Percentiles rank a stretch among this genome's conserved stretches.
These are phyloP conservation scores for Vitis amurensis DNA, from an alignment of 164 flowering plant genomes.

Conservation along the genomic window DNA sequence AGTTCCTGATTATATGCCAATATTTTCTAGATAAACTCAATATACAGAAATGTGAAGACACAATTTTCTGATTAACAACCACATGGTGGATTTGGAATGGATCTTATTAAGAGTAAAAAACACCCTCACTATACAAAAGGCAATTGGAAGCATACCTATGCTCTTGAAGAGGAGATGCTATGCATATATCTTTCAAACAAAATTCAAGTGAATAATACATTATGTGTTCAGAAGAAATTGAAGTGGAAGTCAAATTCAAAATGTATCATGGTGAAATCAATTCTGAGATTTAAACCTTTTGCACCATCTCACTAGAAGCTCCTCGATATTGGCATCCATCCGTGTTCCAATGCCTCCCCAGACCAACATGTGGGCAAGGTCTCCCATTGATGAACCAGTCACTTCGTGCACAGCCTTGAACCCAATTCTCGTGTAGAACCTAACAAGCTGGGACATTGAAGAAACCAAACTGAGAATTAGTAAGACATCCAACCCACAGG, in stretches of 20 bases:
- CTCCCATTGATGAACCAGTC: conserved; percentile 60
- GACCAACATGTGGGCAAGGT: conserved; percentile 64
- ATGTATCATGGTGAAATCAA: conserved; percentile 1
- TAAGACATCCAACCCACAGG: neutral
- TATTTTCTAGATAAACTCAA: too few relatives aligned
- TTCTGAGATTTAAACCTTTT: conserved; percentile 46
- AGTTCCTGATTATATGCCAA: too few relatives aligned
- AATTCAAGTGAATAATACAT: too few relatives aligned
- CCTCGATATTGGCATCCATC: conserved; percentile 74
- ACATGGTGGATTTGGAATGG: too few relatives aligned
- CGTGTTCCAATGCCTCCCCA: conserved; percentile 90
- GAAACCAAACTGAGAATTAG: neutral
- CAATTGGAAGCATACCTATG: too few relatives aligned
- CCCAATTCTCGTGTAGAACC: conserved; percentile 80
- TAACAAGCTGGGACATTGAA: conserved; percentile 56
- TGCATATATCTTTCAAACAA: too few relatives aligned
- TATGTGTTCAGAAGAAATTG: neutral
- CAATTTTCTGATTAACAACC: too few relatives aligned
- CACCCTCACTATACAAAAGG: too few relatives aligned
- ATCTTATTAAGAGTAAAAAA: too few relatives aligned
- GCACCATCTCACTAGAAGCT: conserved; percentile 75
- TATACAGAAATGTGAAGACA: too few relatives aligned
- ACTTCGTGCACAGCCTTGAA: conserved; percentile 76
- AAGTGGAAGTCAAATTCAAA: neutral
- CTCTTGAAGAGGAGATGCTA: too few relatives aligned